phyloP scores from a whole-genome alignment of 345 rosid species.

The Noccaea bulbosa region DNA sequence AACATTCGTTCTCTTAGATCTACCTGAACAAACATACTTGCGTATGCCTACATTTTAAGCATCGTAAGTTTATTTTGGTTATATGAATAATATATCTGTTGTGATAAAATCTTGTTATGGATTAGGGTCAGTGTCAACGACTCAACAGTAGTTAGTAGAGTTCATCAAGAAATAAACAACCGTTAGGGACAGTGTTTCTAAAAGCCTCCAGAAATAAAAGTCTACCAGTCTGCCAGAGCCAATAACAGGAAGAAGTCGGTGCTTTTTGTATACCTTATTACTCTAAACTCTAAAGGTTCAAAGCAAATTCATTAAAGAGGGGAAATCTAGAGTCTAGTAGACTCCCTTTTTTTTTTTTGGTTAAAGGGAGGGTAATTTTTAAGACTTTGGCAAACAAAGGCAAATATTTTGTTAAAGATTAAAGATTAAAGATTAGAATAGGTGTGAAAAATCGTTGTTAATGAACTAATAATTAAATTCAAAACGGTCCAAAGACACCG shows the following conservation, averaged over 20 bases:
- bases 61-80: neutral
- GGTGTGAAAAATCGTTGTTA: too few species aligned
- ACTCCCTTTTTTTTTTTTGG: too few species aligned
- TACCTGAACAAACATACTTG: slow-evolving; percentile 33
- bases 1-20: slow-evolving; percentile 30
- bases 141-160: neutral
- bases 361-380: too few species aligned
- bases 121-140: neutral
- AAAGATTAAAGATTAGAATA: too few species aligned
- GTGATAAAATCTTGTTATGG: neutral
- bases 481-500: too few species aligned
- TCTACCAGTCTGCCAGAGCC: slow-evolving; percentile 1
- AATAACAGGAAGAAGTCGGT: slow-evolving; percentile 38
- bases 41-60: slow-evolving; percentile 6
- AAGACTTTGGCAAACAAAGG: neutral
- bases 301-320: neutral
- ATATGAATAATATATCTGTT: neutral
- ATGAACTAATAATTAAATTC: too few species aligned
- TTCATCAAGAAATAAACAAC: neutral
- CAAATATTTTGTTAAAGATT: neutral
- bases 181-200: slow-evolving; percentile 6
- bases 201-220: slow-evolving; percentile 23
- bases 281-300: slow-evolving; percentile 1
- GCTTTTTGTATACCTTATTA: slow-evolving; percentile 23
- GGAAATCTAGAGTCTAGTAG: neutral